Evolutionary conservation across 345 rosid species (phyloP).

Genomic region (Dipteronia dyeriana): DNA sequence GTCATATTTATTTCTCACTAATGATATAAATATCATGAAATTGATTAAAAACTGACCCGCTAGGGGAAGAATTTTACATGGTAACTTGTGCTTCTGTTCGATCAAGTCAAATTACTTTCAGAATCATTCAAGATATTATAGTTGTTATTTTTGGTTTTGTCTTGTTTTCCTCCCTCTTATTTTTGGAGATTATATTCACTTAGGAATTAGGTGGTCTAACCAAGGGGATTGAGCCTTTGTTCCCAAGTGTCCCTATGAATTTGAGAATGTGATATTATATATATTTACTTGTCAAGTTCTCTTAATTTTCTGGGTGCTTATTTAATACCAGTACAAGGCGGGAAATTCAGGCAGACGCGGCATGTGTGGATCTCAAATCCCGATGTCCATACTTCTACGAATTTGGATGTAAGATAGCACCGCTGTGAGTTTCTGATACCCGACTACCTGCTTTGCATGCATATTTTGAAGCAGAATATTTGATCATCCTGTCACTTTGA

Average conservation of each 20-base stretch:
- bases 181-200: background rate
- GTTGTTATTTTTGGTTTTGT: background rate
- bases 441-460: background rate
- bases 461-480: background rate
- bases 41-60: background rate
- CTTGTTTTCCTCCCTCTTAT: background rate
- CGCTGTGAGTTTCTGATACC: constrained; percentile 55
- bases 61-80: background rate
- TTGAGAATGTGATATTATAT: background rate
- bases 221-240: background rate
- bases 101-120: background rate
- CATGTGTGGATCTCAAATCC: constrained; percentile 80
- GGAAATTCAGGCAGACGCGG: constrained; percentile 90
- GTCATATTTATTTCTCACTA: background rate
- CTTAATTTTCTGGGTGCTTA: background rate
- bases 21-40: background rate
- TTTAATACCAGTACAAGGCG: constrained; percentile 57
- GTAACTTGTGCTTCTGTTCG: background rate
- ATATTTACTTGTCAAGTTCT: background rate
- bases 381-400: constrained; percentile 76
- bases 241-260: background rate
- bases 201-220: background rate
- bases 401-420: constrained; percentile 84
- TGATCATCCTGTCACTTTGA: background rate
- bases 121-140: no score